phyloP scores from a whole-genome alignment of 129 eudicot species.

The Lactuca sativa region DNA sequence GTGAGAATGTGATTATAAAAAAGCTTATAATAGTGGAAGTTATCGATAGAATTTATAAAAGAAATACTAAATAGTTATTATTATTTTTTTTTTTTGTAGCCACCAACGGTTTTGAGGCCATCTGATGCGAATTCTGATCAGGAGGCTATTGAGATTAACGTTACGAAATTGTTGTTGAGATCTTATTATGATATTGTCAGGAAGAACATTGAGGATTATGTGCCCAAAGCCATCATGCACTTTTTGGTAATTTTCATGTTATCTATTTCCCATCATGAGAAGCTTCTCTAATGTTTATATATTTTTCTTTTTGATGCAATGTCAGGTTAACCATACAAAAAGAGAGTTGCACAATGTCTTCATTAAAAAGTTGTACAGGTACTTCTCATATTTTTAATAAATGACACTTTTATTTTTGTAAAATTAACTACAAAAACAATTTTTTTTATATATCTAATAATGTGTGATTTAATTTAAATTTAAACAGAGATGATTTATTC shows the following conservation, averaged over 20 bases:
- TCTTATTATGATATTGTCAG: constrained; percentile 98
- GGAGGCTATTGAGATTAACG: constrained; percentile 72
- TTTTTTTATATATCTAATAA: too few relatives aligned
- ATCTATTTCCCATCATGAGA: too few relatives aligned
- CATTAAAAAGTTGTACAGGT: constrained; percentile 89
- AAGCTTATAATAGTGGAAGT: not conserved
- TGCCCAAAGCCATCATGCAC: constrained; percentile 99
- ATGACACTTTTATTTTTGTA: too few relatives aligned
- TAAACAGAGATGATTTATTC: constrained; percentile 78
- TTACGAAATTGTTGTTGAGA: constrained; percentile 68
- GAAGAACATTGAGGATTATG: constrained; percentile 89
- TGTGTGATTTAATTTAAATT: not conserved
- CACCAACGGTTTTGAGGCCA: constrained; percentile 87
- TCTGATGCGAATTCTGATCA: constrained; percentile 79
- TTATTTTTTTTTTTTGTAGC: constrained; percentile 43
- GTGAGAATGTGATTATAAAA: constrained; percentile 36
- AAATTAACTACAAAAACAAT: too few relatives aligned
- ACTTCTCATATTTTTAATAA: not conserved
- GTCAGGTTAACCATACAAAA: constrained; percentile 91
- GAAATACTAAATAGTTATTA: constrained; percentile 10
- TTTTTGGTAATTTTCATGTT: constrained; percentile 62
- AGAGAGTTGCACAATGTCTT: constrained; percentile 94
- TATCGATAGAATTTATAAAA: not conserved
- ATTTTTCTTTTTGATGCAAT: constrained; percentile 15
- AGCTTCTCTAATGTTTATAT: not conserved